Base-by-base conservation (phyloP, 768 basidiomycete genomes). In the Leccinum incarnatum region DNA sequence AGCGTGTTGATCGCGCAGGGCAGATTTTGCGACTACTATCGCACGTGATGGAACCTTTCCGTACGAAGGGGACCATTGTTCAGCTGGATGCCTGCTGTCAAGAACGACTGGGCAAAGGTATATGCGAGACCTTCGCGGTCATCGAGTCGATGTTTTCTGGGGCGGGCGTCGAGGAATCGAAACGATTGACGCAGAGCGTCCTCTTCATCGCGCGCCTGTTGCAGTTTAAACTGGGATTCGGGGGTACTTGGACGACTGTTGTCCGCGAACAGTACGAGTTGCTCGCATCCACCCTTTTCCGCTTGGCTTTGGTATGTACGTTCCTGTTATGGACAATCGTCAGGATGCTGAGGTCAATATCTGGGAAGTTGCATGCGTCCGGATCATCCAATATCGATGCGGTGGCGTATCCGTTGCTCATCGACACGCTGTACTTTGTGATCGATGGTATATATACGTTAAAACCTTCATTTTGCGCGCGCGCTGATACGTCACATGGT, bases 341-440 rank as follows among this genome's bases (percentile, higher is more conserved):
- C 34, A n/a, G 10, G 34, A 36, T 32, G 21, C 54, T 67, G 42
- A 62, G 48, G 17, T 25, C 23, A 4, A 19, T 12, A 19, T 12
- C 55, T 12, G 51, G n/a, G 6, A 61, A 91, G 88, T 69, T 80
- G 19, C 81, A 84, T 58, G 82, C 81, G 12, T 72, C 79, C 5
- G 83, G 85, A n/a, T 73, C 76, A 45, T 74, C 63, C 4, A 62
- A 78, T 53, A 71, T 83, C 9, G 83, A 88, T 65, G 70, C 81
- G 2, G 77, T 85, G 46, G 75, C 81, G 48, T 91, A 85, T 72
- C 80, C 87, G 0, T 69, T 91, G 46, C 72, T 92, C 32, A 70
- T 91, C 23, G 91, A 93, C 74, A 92, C 91, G 3, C 73, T 89
- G 1, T 83, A 84, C 64, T 89, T 86, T 66, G 72, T 90, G 8